phyloP scores from a whole-genome alignment of 164 flowering plant species.

The Macadamia integrifolia region DNA sequence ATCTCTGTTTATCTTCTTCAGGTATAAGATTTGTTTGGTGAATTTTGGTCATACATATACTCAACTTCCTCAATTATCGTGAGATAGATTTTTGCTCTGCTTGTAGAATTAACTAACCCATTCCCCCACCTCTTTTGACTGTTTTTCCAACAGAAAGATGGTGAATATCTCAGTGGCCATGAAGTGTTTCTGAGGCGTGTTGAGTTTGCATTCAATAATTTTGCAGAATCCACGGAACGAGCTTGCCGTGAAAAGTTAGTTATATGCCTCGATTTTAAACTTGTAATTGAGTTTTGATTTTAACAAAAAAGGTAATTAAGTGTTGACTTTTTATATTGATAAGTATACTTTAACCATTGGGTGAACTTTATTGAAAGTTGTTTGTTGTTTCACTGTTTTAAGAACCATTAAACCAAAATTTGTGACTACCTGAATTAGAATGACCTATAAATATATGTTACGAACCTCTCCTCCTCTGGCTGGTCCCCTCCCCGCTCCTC shows the following conservation, averaged over 20 bases:
- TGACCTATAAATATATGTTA: background rate
- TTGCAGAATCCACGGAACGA: conserved; percentile 84
- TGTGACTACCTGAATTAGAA: background rate
- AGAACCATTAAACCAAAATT: background rate
- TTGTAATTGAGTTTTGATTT: background rate
- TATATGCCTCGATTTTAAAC: conserved; percentile 1
- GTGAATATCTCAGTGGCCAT: conserved; percentile 88
- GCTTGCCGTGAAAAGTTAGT: conserved; percentile 80
- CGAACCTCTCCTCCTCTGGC: too few relatives aligned
- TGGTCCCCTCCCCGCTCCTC: too few relatives aligned
- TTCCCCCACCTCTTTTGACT: background rate
- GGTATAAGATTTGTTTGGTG: conserved; percentile 33
- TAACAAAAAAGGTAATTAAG: background rate
- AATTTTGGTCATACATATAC: background rate
- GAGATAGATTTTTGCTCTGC: background rate
- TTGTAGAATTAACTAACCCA: conserved; percentile 3
- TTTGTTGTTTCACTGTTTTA: background rate
- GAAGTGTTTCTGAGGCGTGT: conserved; percentile 90
- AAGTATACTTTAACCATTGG: background rate
- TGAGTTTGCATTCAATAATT: conserved; percentile 74
- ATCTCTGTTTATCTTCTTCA: conserved; percentile 88
- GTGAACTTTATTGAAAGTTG: too few relatives aligned
- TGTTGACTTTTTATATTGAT: background rate
- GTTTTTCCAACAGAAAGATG: conserved; percentile 69
- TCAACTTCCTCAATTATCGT: background rate